A percentile compares a stretch with the other conserved stretches of the same genome.
Evolutionary conservation across 371 early-diverging fungal genomes (phyloP).

Genomic region (Mortierella sp.): DNA sequence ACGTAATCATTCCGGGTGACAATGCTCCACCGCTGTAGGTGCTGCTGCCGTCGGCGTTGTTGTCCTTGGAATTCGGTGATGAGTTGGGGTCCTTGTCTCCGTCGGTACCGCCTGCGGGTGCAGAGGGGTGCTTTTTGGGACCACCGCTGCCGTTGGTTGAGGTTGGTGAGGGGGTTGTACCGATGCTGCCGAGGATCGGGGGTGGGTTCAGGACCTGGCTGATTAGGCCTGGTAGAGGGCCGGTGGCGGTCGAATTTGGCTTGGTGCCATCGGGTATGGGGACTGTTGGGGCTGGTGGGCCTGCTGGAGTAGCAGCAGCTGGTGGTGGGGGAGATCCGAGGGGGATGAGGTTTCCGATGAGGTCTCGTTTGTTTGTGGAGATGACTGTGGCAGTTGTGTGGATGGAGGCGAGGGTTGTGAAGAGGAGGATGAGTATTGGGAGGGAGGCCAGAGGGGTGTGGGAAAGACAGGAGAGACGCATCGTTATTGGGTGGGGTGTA

Average conservation of each 20-base stretch:
- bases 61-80: too few relatives aligned
- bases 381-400: neutral
- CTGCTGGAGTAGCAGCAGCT: neutral
- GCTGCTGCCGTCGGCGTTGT: neutral
- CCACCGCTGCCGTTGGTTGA: neutral
- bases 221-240: slow-evolving; percentile 20
- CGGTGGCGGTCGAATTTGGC: neutral
- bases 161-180: neutral
- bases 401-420: neutral
- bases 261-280: neutral
- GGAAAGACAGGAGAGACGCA: slow-evolving; percentile 19
- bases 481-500: slow-evolving; percentile 1
- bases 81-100: too few relatives aligned
- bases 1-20: slow-evolving; percentile 35
- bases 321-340: slow-evolving; percentile 2
- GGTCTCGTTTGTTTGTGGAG: slow-evolving; percentile 27
- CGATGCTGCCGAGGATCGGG: neutral
- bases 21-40: neutral
- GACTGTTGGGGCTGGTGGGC: neutral
- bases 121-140: slow-evolving; percentile 1
- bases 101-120: neutral
- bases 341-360: slow-evolving; percentile 27
- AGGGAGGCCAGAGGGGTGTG: neutral
- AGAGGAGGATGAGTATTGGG: slow-evolving; percentile 15
- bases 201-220: slow-evolving; percentile 13